A percentile compares a stretch with the other conserved stretches of the same genome.
Conservation (phyloP, 2,329 filamentous ascomycete species). For the Trichophyton verrucosum region DNA sequence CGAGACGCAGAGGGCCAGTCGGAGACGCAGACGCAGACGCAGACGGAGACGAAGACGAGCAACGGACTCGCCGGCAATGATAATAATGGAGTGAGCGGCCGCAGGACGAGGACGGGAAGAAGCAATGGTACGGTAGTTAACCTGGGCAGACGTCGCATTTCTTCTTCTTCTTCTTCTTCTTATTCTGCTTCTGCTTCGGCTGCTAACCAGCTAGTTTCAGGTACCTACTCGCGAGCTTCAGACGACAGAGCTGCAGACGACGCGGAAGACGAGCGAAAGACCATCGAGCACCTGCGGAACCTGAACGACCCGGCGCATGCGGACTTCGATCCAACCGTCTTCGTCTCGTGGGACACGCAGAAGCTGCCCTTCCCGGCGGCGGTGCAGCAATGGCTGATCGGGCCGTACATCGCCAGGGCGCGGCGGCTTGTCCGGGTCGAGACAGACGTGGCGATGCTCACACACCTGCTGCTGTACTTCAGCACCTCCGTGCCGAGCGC, state of each 20-base stretch:
- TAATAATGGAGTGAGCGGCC: not conserved
- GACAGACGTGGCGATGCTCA: slow-evolving; percentile 67
- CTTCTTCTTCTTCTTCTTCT: not conserved
- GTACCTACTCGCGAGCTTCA: not conserved
- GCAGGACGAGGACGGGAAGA: not conserved
- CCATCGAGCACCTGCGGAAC: slow-evolving; percentile 35
- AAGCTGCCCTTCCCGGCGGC: slow-evolving; percentile 29
- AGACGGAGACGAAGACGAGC: not conserved
- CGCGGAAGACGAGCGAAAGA: slow-evolving; percentile 16
- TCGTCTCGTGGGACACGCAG: slow-evolving; percentile 40
- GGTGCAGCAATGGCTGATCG: slow-evolving; percentile 42
- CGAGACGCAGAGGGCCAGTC: not conserved
- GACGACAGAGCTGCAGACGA: not conserved
- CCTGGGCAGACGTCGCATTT: not conserved
- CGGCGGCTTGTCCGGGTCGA: slow-evolving; percentile 48
- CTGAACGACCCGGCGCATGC: slow-evolving; percentile 38
- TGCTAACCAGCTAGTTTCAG: not conserved
- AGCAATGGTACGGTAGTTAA: not conserved
- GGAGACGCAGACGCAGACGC: not conserved
- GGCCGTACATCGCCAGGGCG: slow-evolving; percentile 48
- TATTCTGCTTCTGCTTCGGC: not conserved
- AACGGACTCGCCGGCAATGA: not conserved
- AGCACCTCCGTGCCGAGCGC: slow-evolving; percentile 58
- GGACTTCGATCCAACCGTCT: slow-evolving; percentile 45
- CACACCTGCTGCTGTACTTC: slow-evolving; percentile 61